Conservation (phyloP, 2,329 filamentous ascomycete genomes). For the Bipolaris victoriae region DNA sequence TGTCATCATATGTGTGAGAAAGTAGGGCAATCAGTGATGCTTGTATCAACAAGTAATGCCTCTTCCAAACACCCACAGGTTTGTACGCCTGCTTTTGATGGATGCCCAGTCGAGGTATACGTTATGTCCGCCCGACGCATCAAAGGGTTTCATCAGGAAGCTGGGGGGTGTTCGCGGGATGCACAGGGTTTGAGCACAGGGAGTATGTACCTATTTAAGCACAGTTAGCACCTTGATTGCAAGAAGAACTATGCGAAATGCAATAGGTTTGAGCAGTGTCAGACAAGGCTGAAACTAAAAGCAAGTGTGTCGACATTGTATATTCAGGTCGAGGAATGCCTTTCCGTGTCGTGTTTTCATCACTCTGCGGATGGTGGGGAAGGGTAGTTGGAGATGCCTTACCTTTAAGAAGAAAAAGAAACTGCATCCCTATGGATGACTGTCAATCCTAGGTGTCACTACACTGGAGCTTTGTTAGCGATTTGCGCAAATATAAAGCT, state of each 20-base stretch:
- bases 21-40: conserved; percentile 65
- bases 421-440: background rate
- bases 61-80: conserved; percentile 62
- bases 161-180: conserved; percentile 10
- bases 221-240: conserved; percentile 35
- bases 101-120: conserved; percentile 58
- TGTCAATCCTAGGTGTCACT: background rate
- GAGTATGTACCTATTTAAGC: conserved; percentile 41
- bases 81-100: conserved; percentile 67
- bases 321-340: conserved; percentile 73
- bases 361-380: conserved; percentile 52
- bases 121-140: conserved; percentile 74
- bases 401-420: conserved; percentile 50
- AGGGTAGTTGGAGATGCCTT: conserved; percentile 24
- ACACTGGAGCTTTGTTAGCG: conserved; percentile 29
- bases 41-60: conserved; percentile 71
- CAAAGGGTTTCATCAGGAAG: conserved; percentile 65
- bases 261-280: conserved; percentile 49
- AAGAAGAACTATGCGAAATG: conserved; percentile 18
- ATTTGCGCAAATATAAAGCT: background rate
- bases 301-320: conserved; percentile 66
- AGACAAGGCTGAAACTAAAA: conserved; percentile 74
- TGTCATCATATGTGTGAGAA: conserved; percentile 9
- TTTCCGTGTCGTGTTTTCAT: conserved; percentile 69
- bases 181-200: conserved; percentile 23